Base-by-base conservation (phyloP, 441 rosid species). In the Pelargonium myrrhifolium region DNA sequence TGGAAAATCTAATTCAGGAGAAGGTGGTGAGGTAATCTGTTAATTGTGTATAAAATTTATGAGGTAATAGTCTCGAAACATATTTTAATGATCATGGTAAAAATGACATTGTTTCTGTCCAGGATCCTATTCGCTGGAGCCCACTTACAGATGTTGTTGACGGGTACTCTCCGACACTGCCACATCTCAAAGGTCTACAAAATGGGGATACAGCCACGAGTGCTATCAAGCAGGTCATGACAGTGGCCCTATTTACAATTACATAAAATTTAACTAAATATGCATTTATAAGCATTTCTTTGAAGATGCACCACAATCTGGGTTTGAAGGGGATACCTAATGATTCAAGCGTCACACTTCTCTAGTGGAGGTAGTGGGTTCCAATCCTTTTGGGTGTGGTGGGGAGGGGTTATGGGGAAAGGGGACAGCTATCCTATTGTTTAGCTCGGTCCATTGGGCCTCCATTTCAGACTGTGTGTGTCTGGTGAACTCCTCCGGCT, bases 131-230 rank as follows among this genome's bases (percentile, higher is more conserved):
- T 62, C 97, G 99, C 53, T 94, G 99, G 99, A 86, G 72, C 68
- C 98, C 96, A 17, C 93, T 94, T 55, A 69, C 84, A 4, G 98
- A 94, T 86, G 99, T 94, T 72, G 90, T 85, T 80, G 99, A 94
- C 72, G 99, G 99, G 69, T 94, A 94, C 68, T 94, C 99, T 75
- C 84, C 98, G 39, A 94, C 99, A 64, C 68, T 94, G 68, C 99
- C 99, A 31, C 99, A 94, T 80, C 99, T 94, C 65, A 94, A 92
- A 84, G 99, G 99, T 68, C 99, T 94, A 77, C 96, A 94, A 78
- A 94, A 94, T 75, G 99, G 99, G 6, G 99, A 94, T 71, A 94
- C 91, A 73, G 99, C 99, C 65, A 94, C 99, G 0, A 94, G 99
- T 83, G 98, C 99, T 78, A 94, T 94, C 79, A 94, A 94, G 79